phyloP scores from a whole-genome alignment of 139 green algal species.

The Raphidocelis subcapitata region DNA sequence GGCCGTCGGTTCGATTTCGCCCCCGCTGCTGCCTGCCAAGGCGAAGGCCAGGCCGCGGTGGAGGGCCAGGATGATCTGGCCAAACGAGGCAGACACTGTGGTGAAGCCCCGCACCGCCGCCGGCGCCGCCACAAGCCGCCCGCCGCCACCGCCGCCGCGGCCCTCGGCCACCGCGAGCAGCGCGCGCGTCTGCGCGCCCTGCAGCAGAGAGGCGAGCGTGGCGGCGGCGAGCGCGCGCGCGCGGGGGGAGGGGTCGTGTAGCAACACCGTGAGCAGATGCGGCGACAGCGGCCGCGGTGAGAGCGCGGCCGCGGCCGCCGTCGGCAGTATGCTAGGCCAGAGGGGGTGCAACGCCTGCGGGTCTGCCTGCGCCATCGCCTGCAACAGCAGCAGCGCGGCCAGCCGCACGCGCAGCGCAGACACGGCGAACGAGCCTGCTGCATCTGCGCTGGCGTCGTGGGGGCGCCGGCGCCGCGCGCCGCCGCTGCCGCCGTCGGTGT shows the following conservation, averaged over 20 bases:
- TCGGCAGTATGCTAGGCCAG: constrained; percentile 60
- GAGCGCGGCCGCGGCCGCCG: constrained; percentile 33
- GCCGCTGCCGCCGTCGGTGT: neutral
- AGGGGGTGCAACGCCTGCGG: constrained; percentile 55
- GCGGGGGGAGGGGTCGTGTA: constrained; percentile 51
- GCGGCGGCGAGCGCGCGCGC: constrained; percentile 54
- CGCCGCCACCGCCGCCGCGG: neutral
- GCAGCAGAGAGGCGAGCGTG: constrained; percentile 50
- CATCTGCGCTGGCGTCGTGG: neutral
- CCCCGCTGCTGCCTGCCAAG: no score
- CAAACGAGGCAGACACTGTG: constrained; percentile 62
- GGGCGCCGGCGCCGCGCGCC: neutral
- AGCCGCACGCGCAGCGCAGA: constrained; percentile 37
- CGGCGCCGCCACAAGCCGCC: neutral
- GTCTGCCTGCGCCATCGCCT: constrained; percentile 58
- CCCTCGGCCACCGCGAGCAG: constrained; percentile 67
- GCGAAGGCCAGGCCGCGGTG: constrained; percentile 45
- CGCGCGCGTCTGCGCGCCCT: constrained; percentile 54
- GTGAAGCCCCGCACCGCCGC: constrained; percentile 52
- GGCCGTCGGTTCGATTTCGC: no score
- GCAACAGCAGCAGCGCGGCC: constrained; percentile 45
- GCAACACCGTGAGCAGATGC: constrained; percentile 54
- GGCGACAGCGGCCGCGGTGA: constrained; percentile 36
- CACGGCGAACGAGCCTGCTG: constrained; percentile 7
- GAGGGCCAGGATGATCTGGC: constrained; percentile 32